Conservation (phyloP, 441 rosid species). For the Hura crepitans region DNA sequence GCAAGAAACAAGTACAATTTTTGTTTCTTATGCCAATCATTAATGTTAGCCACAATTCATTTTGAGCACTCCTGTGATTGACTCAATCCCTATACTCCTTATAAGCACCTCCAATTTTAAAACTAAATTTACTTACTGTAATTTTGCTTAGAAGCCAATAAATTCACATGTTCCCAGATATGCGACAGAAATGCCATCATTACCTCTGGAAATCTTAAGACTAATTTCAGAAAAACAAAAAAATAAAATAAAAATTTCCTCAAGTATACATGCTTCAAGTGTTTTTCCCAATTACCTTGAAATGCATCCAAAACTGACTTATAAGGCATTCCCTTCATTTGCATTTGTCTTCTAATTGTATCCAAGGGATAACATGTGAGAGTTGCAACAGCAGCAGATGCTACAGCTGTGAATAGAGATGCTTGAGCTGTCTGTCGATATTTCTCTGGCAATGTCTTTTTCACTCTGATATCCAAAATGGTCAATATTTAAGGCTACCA, state of each 20-base stretch:
- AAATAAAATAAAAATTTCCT: neutral
- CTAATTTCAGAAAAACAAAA: neutral
- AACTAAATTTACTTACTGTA: neutral
- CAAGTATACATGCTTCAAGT: neutral
- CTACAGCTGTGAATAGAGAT: constrained; percentile 78
- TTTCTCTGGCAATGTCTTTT: constrained; percentile 86
- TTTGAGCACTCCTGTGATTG: neutral
- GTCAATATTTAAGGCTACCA: constrained; percentile 2
- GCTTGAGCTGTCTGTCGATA: constrained; percentile 67
- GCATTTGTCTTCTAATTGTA: constrained; percentile 99
- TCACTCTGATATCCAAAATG: constrained; percentile 52
- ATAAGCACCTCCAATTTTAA: neutral
- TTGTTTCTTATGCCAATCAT: neutral
- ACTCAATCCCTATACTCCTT: neutral
- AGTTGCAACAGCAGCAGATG: constrained; percentile 84
- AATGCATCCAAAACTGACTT: constrained; percentile 77
- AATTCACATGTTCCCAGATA: neutral
- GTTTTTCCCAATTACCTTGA: constrained; percentile 45
- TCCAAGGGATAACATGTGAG: constrained; percentile 92
- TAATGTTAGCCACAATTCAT: neutral
- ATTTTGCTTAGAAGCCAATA: neutral
- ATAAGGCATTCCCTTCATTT: constrained; percentile 85
- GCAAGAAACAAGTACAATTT: neutral
- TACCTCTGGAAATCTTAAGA: neutral
- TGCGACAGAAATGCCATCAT: neutral